phyloP scores from a whole-genome alignment of 148 eudicot genomes.

The Nepenthes gracilis region DNA sequence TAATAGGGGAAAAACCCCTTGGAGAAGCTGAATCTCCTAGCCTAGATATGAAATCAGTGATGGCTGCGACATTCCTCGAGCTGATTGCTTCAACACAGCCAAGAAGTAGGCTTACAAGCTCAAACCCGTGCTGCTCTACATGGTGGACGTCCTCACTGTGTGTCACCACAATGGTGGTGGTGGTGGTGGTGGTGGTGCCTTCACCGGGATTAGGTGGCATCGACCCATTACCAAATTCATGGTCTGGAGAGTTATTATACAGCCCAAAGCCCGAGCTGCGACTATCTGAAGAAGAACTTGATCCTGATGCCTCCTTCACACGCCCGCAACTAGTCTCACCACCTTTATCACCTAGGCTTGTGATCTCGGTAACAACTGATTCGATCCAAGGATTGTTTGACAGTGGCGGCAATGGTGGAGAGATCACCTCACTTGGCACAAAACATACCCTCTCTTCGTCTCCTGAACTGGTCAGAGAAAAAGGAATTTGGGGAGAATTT shows the following conservation, averaged over 20 bases:
- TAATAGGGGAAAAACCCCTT: conserved; percentile 44
- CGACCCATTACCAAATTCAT: conserved; percentile 60
- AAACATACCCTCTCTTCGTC: conserved; percentile 55
- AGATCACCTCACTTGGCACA: conserved; percentile 37
- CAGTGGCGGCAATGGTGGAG: conserved; percentile 38
- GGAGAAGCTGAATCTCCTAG: conserved; percentile 87
- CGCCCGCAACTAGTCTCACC: conserved; percentile 28
- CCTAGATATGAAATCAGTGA: conserved; percentile 51
- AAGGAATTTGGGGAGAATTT: conserved; percentile 14
- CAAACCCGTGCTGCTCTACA: conserved; percentile 48
- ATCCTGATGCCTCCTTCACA: conserved; percentile 42
- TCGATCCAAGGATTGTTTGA: conserved; percentile 55
- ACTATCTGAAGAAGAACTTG: conserved; percentile 67
- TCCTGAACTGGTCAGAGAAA: conserved; percentile 54
- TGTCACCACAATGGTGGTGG: conserved; percentile 13
- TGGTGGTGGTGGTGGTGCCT: conserved; percentile 19
- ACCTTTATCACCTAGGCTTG: conserved; percentile 45
- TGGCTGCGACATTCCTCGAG: conserved; percentile 39
- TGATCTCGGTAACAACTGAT: conserved; percentile 32
- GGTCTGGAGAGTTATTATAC: conserved; percentile 23
- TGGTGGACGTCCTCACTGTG: conserved; percentile 18
- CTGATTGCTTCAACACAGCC: conserved; percentile 62
- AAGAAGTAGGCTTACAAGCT: conserved; percentile 60
- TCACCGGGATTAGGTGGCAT: conserved; percentile 31
- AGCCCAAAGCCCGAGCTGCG: conserved; percentile 42